A percentile compares a stretch with the other conserved stretches of the same genome.
phyloP scores from a whole-genome alignment of 2,329 filamentous ascomycete species.

The Geosmithia putterillii region DNA sequence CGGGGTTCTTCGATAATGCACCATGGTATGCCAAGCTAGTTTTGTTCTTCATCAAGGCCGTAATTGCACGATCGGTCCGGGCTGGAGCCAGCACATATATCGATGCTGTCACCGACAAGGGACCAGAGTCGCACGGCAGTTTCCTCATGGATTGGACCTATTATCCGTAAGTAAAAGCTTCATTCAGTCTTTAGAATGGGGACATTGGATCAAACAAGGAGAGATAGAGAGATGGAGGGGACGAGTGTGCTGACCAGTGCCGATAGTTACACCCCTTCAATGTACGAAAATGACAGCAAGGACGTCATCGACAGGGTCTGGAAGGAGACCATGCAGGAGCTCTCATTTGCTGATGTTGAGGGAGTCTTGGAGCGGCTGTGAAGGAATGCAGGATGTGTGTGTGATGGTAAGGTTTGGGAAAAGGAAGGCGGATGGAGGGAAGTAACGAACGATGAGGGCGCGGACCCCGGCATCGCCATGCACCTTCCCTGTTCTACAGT shows the following conservation, averaged over 20 bases:
- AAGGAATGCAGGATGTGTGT: too few species aligned
- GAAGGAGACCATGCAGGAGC: slow-evolving; percentile 21
- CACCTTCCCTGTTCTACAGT: too few species aligned
- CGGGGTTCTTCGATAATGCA: slow-evolving; percentile 22
- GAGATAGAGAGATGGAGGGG: slow-evolving; percentile 3
- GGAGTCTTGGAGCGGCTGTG: neutral
- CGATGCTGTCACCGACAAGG: slow-evolving; percentile 30
- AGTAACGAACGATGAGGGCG: too few species aligned
- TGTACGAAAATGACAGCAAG: slow-evolving; percentile 1
- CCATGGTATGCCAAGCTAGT: slow-evolving; percentile 6
- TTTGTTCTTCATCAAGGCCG: slow-evolving; percentile 1
- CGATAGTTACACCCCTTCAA: neutral
- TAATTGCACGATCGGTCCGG: slow-evolving; percentile 16
- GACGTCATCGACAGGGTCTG: slow-evolving; percentile 22
- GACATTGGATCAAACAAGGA: slow-evolving; percentile 9
- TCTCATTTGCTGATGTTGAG: slow-evolving; percentile 15
- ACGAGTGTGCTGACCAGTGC: neutral
- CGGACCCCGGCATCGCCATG: too few species aligned
- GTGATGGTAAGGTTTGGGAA: too few species aligned
- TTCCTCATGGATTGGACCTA: slow-evolving; percentile 36
- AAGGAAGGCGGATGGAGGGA: too few species aligned
- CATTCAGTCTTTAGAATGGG: slow-evolving; percentile 1
- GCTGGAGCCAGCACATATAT: slow-evolving; percentile 33
- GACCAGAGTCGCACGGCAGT: slow-evolving; percentile 36
- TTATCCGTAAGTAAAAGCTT: slow-evolving; percentile 24